These are phyloP conservation scores for Fomitopsis pinicola DNA, from an alignment of 1,284 basidiomycete genomes.

Conservation along the genomic window DNA sequence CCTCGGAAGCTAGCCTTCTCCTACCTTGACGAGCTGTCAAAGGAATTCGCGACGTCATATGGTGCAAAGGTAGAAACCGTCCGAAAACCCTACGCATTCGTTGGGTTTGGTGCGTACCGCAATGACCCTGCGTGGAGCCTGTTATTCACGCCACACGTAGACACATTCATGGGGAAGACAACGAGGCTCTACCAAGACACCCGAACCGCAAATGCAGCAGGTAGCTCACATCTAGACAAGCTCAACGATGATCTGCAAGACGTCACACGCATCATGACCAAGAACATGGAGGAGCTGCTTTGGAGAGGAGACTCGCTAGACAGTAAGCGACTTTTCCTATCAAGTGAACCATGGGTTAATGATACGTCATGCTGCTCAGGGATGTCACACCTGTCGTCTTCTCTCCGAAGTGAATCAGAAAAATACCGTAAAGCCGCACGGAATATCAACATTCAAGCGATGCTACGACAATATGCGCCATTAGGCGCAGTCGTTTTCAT, in stretches of 20 bases:
- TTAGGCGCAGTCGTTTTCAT: slow-evolving; percentile 78
- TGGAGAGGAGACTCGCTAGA: slow-evolving; percentile 98
- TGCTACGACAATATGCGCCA: slow-evolving; percentile 95
- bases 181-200: slow-evolving; percentile 94
- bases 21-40: slow-evolving; percentile 95
- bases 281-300: slow-evolving; percentile 99
- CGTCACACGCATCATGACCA: slow-evolving; percentile 99
- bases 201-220: slow-evolving; percentile 75
- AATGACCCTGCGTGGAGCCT: not conserved
- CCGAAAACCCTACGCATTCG: slow-evolving; percentile 91
- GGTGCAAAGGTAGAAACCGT: slow-evolving; percentile 85
- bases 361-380: slow-evolving; percentile 39
- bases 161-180: slow-evolving; percentile 99
- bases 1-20: slow-evolving; percentile 97
- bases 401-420: slow-evolving; percentile 94
- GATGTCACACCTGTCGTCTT: slow-evolving; percentile 98
- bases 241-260: slow-evolving; percentile 97
- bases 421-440: slow-evolving; percentile 96
- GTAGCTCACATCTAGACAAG: slow-evolving; percentile 70
- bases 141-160: slow-evolving; percentile 26
- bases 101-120: slow-evolving; percentile 79
- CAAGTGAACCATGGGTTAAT: not conserved
- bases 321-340: slow-evolving; percentile 46
- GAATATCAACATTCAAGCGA: slow-evolving; percentile 91
- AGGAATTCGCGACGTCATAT: slow-evolving; percentile 91